Evolutionary conservation across 257 asterid species (phyloP), one percentile per base, ranked within the genome.

Genomic region (Voacanga thouarsii): DNA sequence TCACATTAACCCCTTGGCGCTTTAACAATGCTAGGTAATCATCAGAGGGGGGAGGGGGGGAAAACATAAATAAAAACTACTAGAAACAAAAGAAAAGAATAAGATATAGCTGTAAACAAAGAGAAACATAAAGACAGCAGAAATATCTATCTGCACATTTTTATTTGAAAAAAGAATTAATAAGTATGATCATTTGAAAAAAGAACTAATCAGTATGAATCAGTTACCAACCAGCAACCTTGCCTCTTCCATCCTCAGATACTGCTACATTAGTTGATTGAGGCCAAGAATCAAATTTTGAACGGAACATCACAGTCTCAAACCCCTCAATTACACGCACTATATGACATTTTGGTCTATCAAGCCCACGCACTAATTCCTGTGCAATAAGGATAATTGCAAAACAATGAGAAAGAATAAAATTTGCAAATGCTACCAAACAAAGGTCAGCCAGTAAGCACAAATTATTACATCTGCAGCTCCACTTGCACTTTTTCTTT

Each of bases 221-320:
- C 59, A 79, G 83, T 79, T 56, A 87, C 97, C 85, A 44, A 96
- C 99, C 98, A 77, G 98, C 99, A 82, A 96, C 97, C 88, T 91
- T 96, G 82, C 99, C 99, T 84, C 98, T 88, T 78, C 98, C 97
- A 80, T 96, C 98, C 87, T 94, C 98, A 30, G 97, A 63, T 61
- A 90, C 98, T 49, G 97, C 83, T 77, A 88, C 92, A 77, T 79
- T 82, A 80, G 87, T 84, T 67, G 92, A 82, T 77, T 90, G 94
- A 47, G 99, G 95, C 99, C 99, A 96, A 18, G 93, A 88, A 72
- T 80, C 91, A 82, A 96, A 96, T 88, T 89, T 92, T 3, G 96
- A 92, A 74, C 92, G 96, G 71, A 96, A 96, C 78, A 61, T 80
- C 79, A 90, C 92, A 0, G 99, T 92, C 93, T 96, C 99, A 81